Evolutionary conservation across 352 stramenopile genomes (phyloP).

Genomic region (Pythium myriotylum): DNA sequence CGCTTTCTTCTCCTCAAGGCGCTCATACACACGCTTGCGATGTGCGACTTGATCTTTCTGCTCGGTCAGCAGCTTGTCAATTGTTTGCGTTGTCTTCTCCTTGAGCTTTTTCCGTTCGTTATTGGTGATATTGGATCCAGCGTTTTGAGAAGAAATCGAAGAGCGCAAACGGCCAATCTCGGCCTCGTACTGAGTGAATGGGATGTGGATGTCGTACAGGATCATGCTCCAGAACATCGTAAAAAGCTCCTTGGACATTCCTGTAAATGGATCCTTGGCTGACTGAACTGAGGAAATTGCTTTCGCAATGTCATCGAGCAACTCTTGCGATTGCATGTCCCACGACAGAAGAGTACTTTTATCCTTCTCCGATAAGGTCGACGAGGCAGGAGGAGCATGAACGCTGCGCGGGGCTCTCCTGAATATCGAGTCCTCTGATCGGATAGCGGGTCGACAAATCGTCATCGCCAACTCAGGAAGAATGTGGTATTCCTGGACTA

Average conservation of each 20-base stretch:
- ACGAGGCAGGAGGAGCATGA: constrained; percentile 34
- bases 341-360: constrained; percentile 35
- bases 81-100: constrained; percentile 75
- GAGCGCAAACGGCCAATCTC: constrained; percentile 79
- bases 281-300: constrained; percentile 39
- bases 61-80: constrained; percentile 83
- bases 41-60: constrained; percentile 87
- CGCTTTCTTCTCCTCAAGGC: constrained; percentile 71
- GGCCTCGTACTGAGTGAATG: constrained; percentile 83
- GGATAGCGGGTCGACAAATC: constrained; percentile 76
- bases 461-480: constrained; percentile 77
- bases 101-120: constrained; percentile 84
- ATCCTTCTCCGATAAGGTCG: constrained; percentile 20
- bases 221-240: constrained; percentile 87
- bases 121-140: constrained; percentile 38
- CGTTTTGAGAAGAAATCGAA: constrained; percentile 41
- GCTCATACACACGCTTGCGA: constrained; percentile 82
- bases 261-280: constrained; percentile 52
- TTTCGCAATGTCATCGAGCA: constrained; percentile 60
- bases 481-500: constrained; percentile 80
- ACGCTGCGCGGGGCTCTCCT: constrained; percentile 65
- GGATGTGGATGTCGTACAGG: constrained; percentile 87
- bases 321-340: constrained; percentile 65
- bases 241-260: constrained; percentile 78
- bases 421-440: constrained; percentile 70